Evolutionary conservation across 202 grass and related monocot species (phyloP).

Genomic region (Panicum virgatum): DNA sequence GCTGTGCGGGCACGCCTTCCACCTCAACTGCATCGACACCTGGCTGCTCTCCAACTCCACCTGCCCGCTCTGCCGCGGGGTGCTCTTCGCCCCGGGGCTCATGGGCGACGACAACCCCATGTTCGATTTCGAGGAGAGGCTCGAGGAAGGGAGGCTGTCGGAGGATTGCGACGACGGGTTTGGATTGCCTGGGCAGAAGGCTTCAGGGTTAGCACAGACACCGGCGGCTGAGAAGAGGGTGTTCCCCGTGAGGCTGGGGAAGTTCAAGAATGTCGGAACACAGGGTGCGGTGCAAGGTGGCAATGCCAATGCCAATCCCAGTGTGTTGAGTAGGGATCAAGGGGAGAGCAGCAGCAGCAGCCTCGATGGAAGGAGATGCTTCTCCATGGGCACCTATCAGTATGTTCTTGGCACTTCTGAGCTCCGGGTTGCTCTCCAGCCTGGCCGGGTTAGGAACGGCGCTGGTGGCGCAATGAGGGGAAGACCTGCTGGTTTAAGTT

Average conservation of each 20-base stretch:
- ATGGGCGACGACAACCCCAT: conserved; percentile 61
- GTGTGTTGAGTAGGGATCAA: conserved; percentile 78
- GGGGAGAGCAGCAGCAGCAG: conserved; percentile 92
- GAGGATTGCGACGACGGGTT: conserved; percentile 56
- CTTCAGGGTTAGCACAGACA: conserved; percentile 32
- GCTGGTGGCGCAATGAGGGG: conserved; percentile 31
- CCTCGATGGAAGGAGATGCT: conserved; percentile 94
- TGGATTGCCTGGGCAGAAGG: conserved; percentile 56
- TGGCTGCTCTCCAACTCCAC: conserved; percentile 99
- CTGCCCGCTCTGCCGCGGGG: conserved; percentile 90
- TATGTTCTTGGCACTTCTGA: conserved; percentile 79
- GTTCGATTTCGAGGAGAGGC: conserved; percentile 70
- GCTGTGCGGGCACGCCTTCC: conserved; percentile 88
- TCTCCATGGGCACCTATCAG: conserved; percentile 95
- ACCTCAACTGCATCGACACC: conserved; percentile 90
- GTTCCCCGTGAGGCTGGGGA: conserved; percentile 86
- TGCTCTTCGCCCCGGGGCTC: conserved; percentile 70
- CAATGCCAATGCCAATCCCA: conserved; percentile 35
- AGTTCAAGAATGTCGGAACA: conserved; percentile 77
- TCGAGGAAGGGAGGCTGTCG: conserved; percentile 56
- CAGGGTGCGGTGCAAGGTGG: conserved; percentile 45
- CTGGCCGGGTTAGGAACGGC: conserved; percentile 43
- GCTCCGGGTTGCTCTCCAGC: conserved; percentile 70
- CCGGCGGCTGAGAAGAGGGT: conserved; percentile 64
- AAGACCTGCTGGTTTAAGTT: conserved; percentile 52